phyloP scores from a whole-genome alignment of 192 early-diverging fungal genomes.

The Piromyces sp. region DNA sequence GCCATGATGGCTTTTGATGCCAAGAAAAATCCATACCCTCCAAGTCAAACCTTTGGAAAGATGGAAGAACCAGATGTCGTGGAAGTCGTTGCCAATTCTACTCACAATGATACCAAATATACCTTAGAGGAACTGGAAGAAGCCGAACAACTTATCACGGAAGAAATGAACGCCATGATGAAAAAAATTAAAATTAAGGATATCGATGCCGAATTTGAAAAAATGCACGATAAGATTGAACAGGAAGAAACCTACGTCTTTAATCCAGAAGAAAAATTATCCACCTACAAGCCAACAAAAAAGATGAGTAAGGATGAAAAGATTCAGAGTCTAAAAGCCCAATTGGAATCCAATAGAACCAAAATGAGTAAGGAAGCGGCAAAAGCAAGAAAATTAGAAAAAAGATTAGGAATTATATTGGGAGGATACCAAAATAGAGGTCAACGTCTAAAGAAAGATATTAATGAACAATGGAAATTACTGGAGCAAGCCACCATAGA shows the following conservation, averaged over 20 bases:
- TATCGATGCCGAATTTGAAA: background rate
- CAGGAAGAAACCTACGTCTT: background rate
- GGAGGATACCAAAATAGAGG: constrained; percentile 71
- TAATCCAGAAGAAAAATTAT: background rate
- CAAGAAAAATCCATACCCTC: background rate
- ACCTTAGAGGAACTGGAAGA: background rate
- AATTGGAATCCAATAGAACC: constrained; percentile 35
- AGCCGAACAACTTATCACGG: background rate
- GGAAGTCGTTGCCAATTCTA: background rate
- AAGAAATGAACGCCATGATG: background rate
- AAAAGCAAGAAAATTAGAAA: constrained; percentile 70
- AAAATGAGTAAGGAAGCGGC: constrained; percentile 55
- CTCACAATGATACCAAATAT: background rate
- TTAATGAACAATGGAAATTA: constrained; percentile 10
- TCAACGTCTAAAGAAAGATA: constrained; percentile 38
- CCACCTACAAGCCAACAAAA: background rate
- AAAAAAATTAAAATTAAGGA: background rate
- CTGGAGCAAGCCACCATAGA: background rate
- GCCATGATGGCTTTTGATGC: background rate
- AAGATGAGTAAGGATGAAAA: background rate
- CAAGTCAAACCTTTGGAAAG: background rate
- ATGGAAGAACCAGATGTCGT: background rate
- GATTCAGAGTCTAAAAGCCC: background rate
- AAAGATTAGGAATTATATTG: constrained; percentile 52
- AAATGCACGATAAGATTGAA: background rate